These are phyloP conservation scores for Kalmusia sp. DNA, from an alignment of 2,329 filamentous ascomycete genomes.

Conservation along the genomic window DNA sequence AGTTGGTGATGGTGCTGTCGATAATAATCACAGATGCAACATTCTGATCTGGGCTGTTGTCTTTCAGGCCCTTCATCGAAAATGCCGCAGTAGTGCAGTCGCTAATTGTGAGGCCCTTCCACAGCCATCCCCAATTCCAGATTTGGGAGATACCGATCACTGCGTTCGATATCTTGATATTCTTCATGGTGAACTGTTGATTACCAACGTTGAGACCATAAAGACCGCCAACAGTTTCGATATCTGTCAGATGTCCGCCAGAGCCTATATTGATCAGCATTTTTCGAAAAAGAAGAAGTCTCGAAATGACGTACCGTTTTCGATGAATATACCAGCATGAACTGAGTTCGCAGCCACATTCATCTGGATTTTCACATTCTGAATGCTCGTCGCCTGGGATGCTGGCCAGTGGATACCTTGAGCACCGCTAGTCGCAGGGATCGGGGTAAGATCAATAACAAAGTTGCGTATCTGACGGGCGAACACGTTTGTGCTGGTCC, in stretches of 20 bases:
- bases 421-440: constrained; percentile 54
- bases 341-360: constrained; percentile 51
- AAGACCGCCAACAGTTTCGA: constrained; percentile 53
- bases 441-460: constrained; percentile 62
- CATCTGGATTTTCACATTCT: constrained; percentile 56
- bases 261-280: constrained; percentile 36
- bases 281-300: too few species aligned
- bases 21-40: constrained; percentile 66
- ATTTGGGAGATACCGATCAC: constrained; percentile 63
- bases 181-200: constrained; percentile 65
- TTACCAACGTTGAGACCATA: constrained; percentile 55
- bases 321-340: constrained; percentile 57
- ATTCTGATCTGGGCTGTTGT: constrained; percentile 34
- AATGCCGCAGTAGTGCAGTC: constrained; percentile 65
- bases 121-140: constrained; percentile 69
- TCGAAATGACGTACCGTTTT: constrained; percentile 36
- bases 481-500: constrained; percentile 67
- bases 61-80: constrained; percentile 52
- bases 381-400: constrained; percentile 55
- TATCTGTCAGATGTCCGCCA: constrained; percentile 56
- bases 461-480: constrained; percentile 71
- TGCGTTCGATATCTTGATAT: constrained; percentile 61
- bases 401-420: constrained; percentile 58
- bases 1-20: constrained; percentile 62
- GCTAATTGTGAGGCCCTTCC: constrained; percentile 58